Evolutionary conservation across 2,329 filamentous ascomycete genomes (phyloP), one percentile per base, ranked within the genome.

Genomic region (Verticillium nubilum): DNA sequence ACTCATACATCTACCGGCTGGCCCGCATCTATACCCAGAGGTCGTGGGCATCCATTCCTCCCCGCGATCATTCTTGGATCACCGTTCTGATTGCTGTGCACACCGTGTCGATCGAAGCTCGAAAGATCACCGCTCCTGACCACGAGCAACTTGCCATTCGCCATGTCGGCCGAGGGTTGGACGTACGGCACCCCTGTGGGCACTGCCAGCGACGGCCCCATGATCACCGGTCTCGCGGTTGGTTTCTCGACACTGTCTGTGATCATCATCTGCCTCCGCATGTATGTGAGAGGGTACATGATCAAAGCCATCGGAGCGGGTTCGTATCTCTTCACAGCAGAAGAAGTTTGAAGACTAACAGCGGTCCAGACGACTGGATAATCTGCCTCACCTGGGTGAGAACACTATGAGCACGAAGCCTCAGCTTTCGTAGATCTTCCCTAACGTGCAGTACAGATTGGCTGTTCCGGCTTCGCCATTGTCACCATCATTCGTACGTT

Each of bases 71-170:
- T 50, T 50, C 42, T n/a, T 50, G 42, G 42, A 10, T 50, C 12
- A 23, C 7, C 19, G 6, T 12, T n/a, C 9, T 50, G 7, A 10
- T 42, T 50, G 42, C 19, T 23, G 19, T 47, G 42, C 12, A 23
- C n/a, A 4, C 19, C 25, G 42, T 26, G 42, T 7, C 42, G 19
- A 19, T 25, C 9, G 19, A 23, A 19, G 19, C 19, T 25, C 9
- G 10, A 79, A 59, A 3, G 67, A 69, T 1, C 79, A 27, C 13
- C 25, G 73, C 9, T 79, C 79, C 2, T 74, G 73, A 17, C 79
- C 81, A 1, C n/a, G 74, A 74, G 72, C 68, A 66, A 57, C 76
- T 72, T 73, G 71, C 7, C 42, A 15, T 50, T 50, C 42, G 42
- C 13, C 42, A 50, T 50, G 42, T 50, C 19, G 42, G n/a, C 67